Evolutionary conservation across 1,139 yeast genomes (phyloP).

Genomic region (Taphrina communis): DNA sequence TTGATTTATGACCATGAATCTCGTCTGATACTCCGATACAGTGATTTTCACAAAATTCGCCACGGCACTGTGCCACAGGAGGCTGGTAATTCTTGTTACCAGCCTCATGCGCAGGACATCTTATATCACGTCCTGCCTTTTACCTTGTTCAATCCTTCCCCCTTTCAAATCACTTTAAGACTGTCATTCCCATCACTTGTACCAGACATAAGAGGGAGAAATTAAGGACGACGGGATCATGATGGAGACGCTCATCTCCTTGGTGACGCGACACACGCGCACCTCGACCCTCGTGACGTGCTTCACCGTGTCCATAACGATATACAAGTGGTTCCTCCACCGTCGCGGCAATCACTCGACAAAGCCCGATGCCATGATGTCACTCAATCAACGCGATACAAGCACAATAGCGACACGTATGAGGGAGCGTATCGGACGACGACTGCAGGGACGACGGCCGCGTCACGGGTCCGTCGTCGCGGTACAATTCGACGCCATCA

Average conservation of each 20-base stretch:
- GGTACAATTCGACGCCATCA: background rate
- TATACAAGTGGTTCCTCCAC: conserved; percentile 12
- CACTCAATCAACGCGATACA: background rate
- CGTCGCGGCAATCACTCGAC: background rate
- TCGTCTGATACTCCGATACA: no score
- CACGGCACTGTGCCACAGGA: background rate
- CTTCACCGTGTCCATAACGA: conserved; percentile 4
- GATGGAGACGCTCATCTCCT: conserved; percentile 3
- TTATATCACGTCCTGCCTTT: no score
- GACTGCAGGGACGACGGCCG: background rate
- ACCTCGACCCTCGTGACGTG: conserved; percentile 19
- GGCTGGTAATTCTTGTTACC: background rate
- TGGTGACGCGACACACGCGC: background rate
- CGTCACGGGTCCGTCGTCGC: background rate
- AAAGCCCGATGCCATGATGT: no score
- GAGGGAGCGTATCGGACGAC: background rate
- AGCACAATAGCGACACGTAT: background rate
- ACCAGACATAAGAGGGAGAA: no score
- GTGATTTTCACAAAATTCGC: background rate
- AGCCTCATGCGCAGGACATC: background rate
- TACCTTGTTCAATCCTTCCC: background rate
- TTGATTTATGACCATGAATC: no score
- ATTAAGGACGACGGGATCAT: no score
- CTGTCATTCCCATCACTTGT: no score
- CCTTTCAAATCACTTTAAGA: background rate